Evolutionary conservation across 2,329 filamentous ascomycete genomes (phyloP).

Genomic region (Arthrobotrys megalospora): DNA sequence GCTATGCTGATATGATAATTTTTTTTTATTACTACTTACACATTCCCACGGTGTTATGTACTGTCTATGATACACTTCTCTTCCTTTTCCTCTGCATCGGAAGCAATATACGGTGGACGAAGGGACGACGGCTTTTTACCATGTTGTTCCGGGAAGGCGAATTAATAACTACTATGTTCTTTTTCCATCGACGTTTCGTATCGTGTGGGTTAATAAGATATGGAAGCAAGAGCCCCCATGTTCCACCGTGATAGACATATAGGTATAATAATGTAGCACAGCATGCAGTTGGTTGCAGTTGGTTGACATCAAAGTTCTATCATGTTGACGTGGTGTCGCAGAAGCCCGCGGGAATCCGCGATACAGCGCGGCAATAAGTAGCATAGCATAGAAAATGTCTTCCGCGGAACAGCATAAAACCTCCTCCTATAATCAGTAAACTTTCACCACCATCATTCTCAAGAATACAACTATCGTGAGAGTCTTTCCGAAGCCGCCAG

Average conservation of each 20-base stretch:
- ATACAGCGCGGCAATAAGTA: not conserved
- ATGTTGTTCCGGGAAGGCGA: constrained; percentile 12
- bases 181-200: constrained; percentile 1
- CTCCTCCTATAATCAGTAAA: not conserved
- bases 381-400: no score
- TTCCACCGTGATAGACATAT: no score
- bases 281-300: not conserved
- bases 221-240: not conserved
- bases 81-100: constrained; percentile 16
- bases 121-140: constrained; percentile 1
- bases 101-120: not conserved
- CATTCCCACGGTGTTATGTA: constrained; percentile 61
- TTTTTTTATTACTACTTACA: constrained; percentile 38
- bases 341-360: constrained; percentile 13
- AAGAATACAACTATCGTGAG: not conserved
- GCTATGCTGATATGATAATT: constrained; percentile 58
- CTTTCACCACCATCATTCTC: not conserved
- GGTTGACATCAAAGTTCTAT: constrained; percentile 15
- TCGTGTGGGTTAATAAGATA: not conserved
- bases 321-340: constrained; percentile 15
- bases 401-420: not conserved
- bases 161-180: constrained; percentile 11
- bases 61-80: constrained; percentile 60
- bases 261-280: not conserved
- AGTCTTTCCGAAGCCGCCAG: constrained; percentile 10